Evolutionary conservation across 768 basidiomycete genomes (phyloP), one percentile per base, ranked within the genome.

Genomic region (Termitomyces sp.): DNA sequence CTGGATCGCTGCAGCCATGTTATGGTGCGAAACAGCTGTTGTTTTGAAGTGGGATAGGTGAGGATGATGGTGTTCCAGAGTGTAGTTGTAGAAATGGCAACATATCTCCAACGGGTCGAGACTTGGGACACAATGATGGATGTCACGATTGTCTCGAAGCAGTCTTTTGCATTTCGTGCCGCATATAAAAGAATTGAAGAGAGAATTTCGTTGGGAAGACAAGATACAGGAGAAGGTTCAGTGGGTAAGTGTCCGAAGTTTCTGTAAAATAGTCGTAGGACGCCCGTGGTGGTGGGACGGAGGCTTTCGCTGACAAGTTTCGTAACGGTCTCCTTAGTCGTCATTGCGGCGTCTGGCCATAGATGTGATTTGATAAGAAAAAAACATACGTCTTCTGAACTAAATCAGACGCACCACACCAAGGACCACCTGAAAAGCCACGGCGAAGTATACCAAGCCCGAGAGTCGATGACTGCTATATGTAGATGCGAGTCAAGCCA

Each of bases 31-130:
- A 62, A 53, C 4, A 78, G 58, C 57, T 80, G 77, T 6, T 54
- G 58, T 7, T 60, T 55, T n/a, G 67, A 70, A 11, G 72, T 65
- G 2, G 82, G 80, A 51, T 71, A 73, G 10, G 74, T 72, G 48
- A 84, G 66, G 48, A 67, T 62, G 55, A 85, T 71, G n/a, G 65
- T 73, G 1, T 72, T 70, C 84, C 84, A 85, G n/a, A 85, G 62
- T 3, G 58, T 63, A 37, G 75, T 69, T 11, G 71, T 77, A 9
- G 72, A 65, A 8, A 82, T 65, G 2, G 78, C 73, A 17, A 80
- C 61, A n/a, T 70, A 59, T 53, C 81, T 70, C 82, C 82, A 84
- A 51, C 70, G 73, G 32, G 63, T 65, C 40, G 77, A 84, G 15
- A 82, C 78, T 45, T 81, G 77, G 5, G 77, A 77, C 32, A 83